phyloP scores from a whole-genome alignment of 148 eudicot genomes.

The Fagopyrum tataricum region DNA sequence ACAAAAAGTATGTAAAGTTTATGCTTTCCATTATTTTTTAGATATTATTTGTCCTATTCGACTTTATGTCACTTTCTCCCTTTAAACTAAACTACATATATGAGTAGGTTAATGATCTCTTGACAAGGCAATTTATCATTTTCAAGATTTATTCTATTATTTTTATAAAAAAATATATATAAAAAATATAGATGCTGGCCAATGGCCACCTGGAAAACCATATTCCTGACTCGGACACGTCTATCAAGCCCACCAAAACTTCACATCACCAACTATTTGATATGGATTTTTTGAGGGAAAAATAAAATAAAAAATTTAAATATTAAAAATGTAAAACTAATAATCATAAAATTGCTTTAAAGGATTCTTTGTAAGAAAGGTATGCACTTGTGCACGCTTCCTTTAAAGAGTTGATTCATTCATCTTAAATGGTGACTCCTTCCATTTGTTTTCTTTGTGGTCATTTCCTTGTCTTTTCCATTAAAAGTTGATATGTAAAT shows the following conservation, averaged over 20 bases:
- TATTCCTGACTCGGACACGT: conserved; percentile 9
- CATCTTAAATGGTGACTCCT: neutral
- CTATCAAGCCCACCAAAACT: neutral
- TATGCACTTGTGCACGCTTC: neutral
- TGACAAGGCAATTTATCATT: neutral
- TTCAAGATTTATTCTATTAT: neutral
- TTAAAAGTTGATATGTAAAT: neutral
- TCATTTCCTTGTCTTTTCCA: neutral
- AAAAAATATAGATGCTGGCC: neutral
- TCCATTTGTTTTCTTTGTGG: neutral
- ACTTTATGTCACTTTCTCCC: neutral
- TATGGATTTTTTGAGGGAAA: neutral
- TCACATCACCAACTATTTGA: neutral
- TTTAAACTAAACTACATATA: neutral
- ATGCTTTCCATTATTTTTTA: neutral
- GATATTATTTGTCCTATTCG: neutral
- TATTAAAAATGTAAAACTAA: neutral
- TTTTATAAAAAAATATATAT: neutral
- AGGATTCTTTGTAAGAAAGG: neutral
- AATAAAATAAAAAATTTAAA: neutral
- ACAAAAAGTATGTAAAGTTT: neutral
- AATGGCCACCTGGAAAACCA: conserved; percentile 7
- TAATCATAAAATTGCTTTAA: neutral
- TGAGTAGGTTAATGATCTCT: neutral
- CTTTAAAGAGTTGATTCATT: neutral